Base-by-base conservation (phyloP, 1,284 basidiomycete species). In the Heterobasidion parviporum region DNA sequence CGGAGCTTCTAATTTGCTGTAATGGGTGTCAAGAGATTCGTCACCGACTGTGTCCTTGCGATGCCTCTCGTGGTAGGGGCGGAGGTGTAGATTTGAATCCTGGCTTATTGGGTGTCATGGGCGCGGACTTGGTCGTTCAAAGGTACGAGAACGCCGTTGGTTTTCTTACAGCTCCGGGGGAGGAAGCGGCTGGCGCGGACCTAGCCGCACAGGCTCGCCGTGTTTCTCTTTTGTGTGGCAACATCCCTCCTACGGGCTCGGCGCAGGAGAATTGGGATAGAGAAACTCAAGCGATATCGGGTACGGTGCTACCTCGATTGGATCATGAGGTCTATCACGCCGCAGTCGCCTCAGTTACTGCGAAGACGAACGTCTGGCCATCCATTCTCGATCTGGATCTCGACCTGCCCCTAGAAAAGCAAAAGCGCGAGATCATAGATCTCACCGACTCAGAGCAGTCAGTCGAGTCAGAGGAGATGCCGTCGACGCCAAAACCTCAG, bases 401-500 rank as follows among this genome's bases (percentile, higher is more conserved):
- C 38, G 56, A 54, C 36, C 52, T 54, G 26, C 52, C 51, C 12
- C 54, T 52, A 12, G 50, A 53, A 16, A 51, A 45, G 49, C 57
- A 51, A 46, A n/a, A 41, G 38, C 54, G 36, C 16, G 59, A 57
- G 20, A 47, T 57, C 33, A 56, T 60, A 35, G 59, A 60, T 53
- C 59, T 60, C 36, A 60, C 59, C 2, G 59, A 60, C 56, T 60
- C 59, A 44, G 59, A 60, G 36, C 59, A 60, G 47, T 43, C 38
- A 6, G 59, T 60, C 50, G 59, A 54, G 51, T 60, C 59, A 32
- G 59, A 57, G 32, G 52, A 53, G 4, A 55, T 49, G 26, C 59
- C 59, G 32, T 53, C 45, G 45, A 60, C 59, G 32, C 59, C 59
- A 20, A 60, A 60, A 33, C 58, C 54, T 16, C 46, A 16, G 10